Base-by-base conservation (phyloP, 2,329 filamentous ascomycete species). In the Sclerotinia spermophila region DNA sequence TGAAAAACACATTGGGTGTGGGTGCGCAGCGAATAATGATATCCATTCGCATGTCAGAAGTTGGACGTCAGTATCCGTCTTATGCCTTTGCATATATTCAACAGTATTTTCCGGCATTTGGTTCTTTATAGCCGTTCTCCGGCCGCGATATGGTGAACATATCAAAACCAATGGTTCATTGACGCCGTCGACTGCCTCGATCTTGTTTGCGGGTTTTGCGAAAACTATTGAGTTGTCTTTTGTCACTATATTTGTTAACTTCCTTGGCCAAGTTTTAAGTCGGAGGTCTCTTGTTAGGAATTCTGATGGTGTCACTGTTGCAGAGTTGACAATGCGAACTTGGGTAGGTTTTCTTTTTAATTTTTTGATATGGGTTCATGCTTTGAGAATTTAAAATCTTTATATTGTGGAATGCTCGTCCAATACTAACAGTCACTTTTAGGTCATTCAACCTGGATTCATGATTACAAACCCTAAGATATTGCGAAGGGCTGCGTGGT, bases 181-280 rank as follows among this genome's bases (percentile, higher is more conserved):
- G 24, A 82, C 82, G 0, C 88, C 89, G 0, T 85, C 88, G 0
- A 90, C 87, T 1, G 92, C 92, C 0, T 89, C 87, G 0, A 80
- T 92, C 1, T 77, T 94, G 0, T 89, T 87, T n/a, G 86, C 91
- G 0, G 80, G 93, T 3, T 82, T 93, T 48, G 90, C 92, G 11
- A 95, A 94, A 80, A 86, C 90, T 0, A 92, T 94, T 62, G 92
- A 95, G 80, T 78, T 94, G 73, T 89, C 90, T 0, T 95, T 94
- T 76, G 91, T 93, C 5, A 93, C 92, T 0, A 89, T 92, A 0
- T 92, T 93, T 72, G 90, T 94, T 1, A 86, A 90, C 0, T 92
- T 92, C 69, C 78, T 94, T 0, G 92, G 92, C 0, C 92, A 96
- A 78, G 86, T 91, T 0, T 81, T 95, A 24, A 93, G 87, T n/a